Base-by-base conservation (phyloP, 129 eudicot species). In the Erigeron canadensis region DNA sequence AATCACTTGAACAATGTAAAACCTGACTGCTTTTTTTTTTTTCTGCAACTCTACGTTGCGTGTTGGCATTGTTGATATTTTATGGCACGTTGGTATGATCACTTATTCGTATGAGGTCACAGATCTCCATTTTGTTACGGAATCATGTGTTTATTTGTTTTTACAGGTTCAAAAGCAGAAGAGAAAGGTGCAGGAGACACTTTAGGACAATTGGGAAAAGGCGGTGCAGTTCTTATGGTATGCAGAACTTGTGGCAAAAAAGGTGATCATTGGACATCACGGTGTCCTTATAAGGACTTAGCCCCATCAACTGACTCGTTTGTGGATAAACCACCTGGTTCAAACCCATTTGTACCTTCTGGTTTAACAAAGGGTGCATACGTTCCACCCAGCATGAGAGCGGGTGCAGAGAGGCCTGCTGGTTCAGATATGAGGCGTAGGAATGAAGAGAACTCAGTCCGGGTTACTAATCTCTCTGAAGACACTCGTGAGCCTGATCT, bases 171-270 rank as follows among this genome's bases (percentile, higher is more conserved):
- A 39, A 85, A 82, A 65, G 62, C 66, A 42, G 89, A 85, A 59
- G 89, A 85, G 38, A 85, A 81, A 75, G 69, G 44, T 1, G 22
- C 80, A 21, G 86, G 80, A 19, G 86, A 85, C 41, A 17, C 86
- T 34, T 67, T 78, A 69, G 71, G 85, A 19, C 83, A 74, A 64
- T 69, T 81, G 13, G 80, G 85, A 8, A 85, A 72, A 79, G 81
- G 75, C 47, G 87, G 87, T 53, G 89, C 84, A n/a, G 82, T 85
- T 75, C 86, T 85, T 65, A 85, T 85, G 89, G 65, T 81, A 63
- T 85, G 89, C 82, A 69, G 89, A 51, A 85, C 84, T n/a, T 85
- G 89, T 59, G 86, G 89, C 46, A 82, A 85, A 73, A 85, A 85
- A 60, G 86, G 86, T 22, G 86, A 81, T 64, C 89, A 85, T 73